Evolutionary conservation across 1,139 yeast species (phyloP).

Genomic region (Pichia sp.): DNA sequence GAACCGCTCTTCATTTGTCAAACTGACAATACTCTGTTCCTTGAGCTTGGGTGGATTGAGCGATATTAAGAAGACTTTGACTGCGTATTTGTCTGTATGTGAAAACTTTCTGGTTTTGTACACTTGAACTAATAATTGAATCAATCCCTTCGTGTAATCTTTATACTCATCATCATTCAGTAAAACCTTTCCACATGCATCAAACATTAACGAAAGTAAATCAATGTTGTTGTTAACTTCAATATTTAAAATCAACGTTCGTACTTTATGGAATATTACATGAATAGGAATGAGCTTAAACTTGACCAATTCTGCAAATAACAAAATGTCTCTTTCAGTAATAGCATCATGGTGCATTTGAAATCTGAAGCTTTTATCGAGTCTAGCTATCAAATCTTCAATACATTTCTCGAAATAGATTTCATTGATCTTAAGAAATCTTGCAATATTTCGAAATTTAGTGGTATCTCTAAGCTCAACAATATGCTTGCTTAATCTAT

Average conservation of each 20-base stretch:
- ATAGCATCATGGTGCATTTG: constrained; percentile 52
- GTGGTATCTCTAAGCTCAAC: constrained; percentile 43
- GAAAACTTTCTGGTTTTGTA: constrained; percentile 49
- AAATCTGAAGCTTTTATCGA: constrained; percentile 59
- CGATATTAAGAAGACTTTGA: constrained; percentile 55
- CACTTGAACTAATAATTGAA: constrained; percentile 51
- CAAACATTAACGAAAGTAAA: constrained; percentile 62
- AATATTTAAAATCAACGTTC: constrained; percentile 51
- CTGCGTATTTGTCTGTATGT: constrained; percentile 54
- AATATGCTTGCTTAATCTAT: constrained; percentile 56
- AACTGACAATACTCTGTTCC: constrained; percentile 23
- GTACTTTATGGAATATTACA: constrained; percentile 67
- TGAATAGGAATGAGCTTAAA: constrained; percentile 72
- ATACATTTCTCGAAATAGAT: constrained; percentile 48
- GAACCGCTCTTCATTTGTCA: constrained; percentile 46
- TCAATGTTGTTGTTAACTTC: constrained; percentile 57
- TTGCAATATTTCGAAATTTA: constrained; percentile 49
- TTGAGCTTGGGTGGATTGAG: constrained; percentile 56
- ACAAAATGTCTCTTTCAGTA: constrained; percentile 55
- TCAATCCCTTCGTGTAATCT: constrained; percentile 59
- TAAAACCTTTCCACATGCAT: constrained; percentile 68
- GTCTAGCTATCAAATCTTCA: constrained; percentile 50
- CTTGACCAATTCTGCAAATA: constrained; percentile 72
- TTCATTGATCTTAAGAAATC: constrained; percentile 64
- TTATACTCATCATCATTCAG: constrained; percentile 58